Evolutionary conservation across 2,329 filamentous ascomycete species (phyloP).

Genomic region (Fusarium veterinarium): DNA sequence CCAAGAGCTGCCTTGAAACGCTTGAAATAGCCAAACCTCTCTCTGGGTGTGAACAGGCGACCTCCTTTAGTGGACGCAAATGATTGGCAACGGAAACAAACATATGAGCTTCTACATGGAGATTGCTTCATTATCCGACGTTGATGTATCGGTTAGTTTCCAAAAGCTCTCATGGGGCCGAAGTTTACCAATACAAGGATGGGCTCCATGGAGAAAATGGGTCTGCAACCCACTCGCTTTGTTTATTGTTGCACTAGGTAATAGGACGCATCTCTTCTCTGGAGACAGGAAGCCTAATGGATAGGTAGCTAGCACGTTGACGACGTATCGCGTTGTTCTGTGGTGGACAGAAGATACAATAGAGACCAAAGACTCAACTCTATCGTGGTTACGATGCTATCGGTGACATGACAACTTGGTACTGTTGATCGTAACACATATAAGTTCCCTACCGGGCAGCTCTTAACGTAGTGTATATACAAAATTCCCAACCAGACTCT

Average conservation of each 20-base stretch:
- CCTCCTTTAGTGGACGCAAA: not conserved
- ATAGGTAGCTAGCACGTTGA: not conserved
- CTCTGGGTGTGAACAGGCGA: not conserved
- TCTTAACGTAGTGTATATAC: not conserved
- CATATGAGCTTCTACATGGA: not conserved
- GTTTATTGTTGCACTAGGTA: not conserved
- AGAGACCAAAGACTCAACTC: not conserved
- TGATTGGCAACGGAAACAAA: not conserved
- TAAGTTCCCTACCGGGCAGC: not conserved
- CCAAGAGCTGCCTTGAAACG: not conserved
- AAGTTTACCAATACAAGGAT: not conserved
- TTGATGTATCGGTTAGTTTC: not conserved
- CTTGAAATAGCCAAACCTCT: not conserved
- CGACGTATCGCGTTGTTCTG: not conserved
- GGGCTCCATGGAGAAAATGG: not conserved
- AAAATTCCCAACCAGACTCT: not conserved
- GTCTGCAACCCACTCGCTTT: not conserved
- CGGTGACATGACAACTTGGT: not conserved
- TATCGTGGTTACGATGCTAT: not conserved
- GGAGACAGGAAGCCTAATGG: not conserved
- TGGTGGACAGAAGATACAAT: conserved; percentile 1
- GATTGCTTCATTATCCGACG: not conserved
- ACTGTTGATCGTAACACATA: not conserved
- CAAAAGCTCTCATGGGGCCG: not conserved
- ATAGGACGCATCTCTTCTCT: not conserved